Base-by-base conservation (phyloP, 805 yeast species). In the Saturnispora quitensis region DNA sequence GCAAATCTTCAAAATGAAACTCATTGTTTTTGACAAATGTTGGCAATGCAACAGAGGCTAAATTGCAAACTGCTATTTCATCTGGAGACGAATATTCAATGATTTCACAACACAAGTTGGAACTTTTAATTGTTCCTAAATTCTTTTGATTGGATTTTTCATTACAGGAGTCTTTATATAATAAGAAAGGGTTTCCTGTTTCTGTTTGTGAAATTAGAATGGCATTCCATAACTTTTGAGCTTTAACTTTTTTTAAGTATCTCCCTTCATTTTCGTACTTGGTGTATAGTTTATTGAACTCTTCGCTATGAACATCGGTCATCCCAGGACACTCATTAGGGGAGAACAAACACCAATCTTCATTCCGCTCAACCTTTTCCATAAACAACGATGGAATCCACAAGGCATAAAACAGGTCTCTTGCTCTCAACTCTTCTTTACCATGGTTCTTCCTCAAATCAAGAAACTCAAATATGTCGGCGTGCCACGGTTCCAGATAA, bases 401-500 rank as follows among this genome's bases (percentile, higher is more conserved):
- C 47, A 91, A 74, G 6, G 96, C 98, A 63, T 86, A 82, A 73
- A 91, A 91, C 58, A 91, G 72, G 67, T 91, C 98, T 62, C 98
- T 79, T 1, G 99, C 96, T 62, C 97, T 79, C 58, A 80, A 72
- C 68, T 91, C 98, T 68, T 91, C 97, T 61, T 88, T 89, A 50
- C 97, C 98, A 65, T 90, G 96, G 64, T 89, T 91, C 71, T 91
- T 90, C 62, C 93, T 80, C 58, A 91, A 73, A 53, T 90, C 91
- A 50, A 91, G 68, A 62, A 91, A 84, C 54, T 86, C 96, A 66
- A 88, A 85, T 35, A 91, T 76, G 62, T 91, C 99, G 10, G 86
- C 79, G 65, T 91, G 99, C 99, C 99, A 91, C 51, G 99, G 97
- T 70, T 91, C 99, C 36, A 91, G 68, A 69, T 90, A 91, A 36